Evolutionary conservation across 176 grass and related monocot genomes (phyloP), one percentile per base, ranked within the genome.

Genomic region (Aegilops sharonensis): DNA sequence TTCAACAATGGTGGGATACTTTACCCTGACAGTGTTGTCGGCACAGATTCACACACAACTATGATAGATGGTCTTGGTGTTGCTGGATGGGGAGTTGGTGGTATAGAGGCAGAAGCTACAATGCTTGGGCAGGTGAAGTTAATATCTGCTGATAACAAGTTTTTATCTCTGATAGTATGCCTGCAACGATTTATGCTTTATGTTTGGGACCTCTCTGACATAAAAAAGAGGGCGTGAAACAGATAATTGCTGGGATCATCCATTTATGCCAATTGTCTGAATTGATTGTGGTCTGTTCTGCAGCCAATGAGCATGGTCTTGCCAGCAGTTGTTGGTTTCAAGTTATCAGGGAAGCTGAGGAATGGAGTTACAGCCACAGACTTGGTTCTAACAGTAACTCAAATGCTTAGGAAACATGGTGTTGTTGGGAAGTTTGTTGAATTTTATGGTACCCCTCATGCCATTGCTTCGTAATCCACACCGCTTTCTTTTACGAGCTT

Each of bases 261-360:
- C 11, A 12, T 60, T 78, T 75, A 34, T 54, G 24, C 4, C 37
- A 54, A n/a, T 37, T 54, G 65, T 81, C 8, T n/a, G 12, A 87
- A 47, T 32, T 89, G 64, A 84, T 69, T 54, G 12, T 74, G 7
- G 48, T 80, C 63, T 75, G 32, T 77, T 79, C 3, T 93, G 81
- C 81, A 95, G 94, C 89, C 94, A 89, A 96, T 98, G 96, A 98
- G 96, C 77, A 98, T 98, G 94, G 96, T 98, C 31, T 83, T 98
- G 71, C 96, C 93, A 32, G 95, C 94, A 82, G 96, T 98, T 89
- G 93, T 96, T 12, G 96, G 96, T 64, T 95, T 98, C 89, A 98
- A 94, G 89, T 89, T 98, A 69, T 57, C 89, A 64, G 95, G 93
- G 84, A 98, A 98, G 74, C 72, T 98, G 88, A 91, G 65, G 45